phyloP scores from a whole-genome alignment of 78 protist genomes.

The Anaeramoeba ignava region DNA sequence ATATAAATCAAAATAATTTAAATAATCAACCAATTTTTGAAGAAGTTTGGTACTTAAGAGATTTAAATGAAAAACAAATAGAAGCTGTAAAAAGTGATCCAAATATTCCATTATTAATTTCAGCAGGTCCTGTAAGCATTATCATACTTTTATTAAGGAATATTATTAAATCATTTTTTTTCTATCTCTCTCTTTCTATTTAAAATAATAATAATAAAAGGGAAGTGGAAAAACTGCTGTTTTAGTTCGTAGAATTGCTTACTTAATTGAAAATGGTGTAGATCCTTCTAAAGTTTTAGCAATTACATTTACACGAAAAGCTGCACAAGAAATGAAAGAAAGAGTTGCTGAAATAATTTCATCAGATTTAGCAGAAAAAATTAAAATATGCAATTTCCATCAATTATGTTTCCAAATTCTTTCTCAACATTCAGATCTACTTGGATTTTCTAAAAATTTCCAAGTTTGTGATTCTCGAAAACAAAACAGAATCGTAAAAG shows the following conservation, averaged over 20 bases:
- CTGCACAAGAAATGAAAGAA: neutral
- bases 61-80: neutral
- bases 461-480: neutral
- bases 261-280: neutral
- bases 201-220: neutral
- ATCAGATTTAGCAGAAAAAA: neutral
- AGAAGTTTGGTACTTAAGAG: neutral
- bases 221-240: neutral
- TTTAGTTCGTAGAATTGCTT: neutral
- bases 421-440: neutral
- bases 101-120: neutral
- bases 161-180: neutral
- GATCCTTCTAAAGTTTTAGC: neutral
- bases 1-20: too few species aligned
- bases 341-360: neutral
- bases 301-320: neutral
- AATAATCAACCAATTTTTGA: too few species aligned
- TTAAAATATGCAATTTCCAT: neutral
- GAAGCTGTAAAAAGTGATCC: neutral
- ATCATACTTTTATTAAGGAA: neutral
- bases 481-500: neutral
- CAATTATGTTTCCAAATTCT: neutral
- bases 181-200: neutral
- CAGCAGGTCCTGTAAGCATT: neutral
- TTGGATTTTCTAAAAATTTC: neutral